These are phyloP conservation scores for Saturnispora silvae DNA, from an alignment of 805 yeast species.

Conservation along the genomic window DNA sequence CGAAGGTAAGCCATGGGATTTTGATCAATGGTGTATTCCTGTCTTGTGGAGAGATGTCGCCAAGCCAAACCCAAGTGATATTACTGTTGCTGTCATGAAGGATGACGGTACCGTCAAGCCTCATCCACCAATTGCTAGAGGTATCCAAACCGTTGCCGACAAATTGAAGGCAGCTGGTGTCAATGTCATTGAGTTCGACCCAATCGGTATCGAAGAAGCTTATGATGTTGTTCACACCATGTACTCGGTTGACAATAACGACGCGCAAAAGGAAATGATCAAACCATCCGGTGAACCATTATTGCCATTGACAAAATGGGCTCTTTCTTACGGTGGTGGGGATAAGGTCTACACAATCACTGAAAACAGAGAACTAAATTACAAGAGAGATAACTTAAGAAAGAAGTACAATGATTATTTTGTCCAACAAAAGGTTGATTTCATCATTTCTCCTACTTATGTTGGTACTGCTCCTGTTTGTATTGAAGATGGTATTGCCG, in stretches of 20 bases:
- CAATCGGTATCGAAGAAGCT: slow-evolving; percentile 48
- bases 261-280: slow-evolving; percentile 40
- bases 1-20: slow-evolving; percentile 54
- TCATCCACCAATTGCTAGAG: slow-evolving; percentile 54
- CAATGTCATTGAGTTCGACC: slow-evolving; percentile 43
- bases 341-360: slow-evolving; percentile 33
- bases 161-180: slow-evolving; percentile 52
- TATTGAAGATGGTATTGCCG: slow-evolving; percentile 31
- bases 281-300: slow-evolving; percentile 62
- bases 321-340: slow-evolving; percentile 49
- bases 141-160: slow-evolving; percentile 40
- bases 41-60: slow-evolving; percentile 43
- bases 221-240: slow-evolving; percentile 46
- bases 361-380: slow-evolving; percentile 47
- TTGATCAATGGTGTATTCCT: slow-evolving; percentile 35
- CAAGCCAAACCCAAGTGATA: slow-evolving; percentile 27
- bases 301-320: slow-evolving; percentile 52
- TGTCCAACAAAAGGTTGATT: slow-evolving; percentile 47
- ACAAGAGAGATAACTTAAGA: slow-evolving; percentile 47
- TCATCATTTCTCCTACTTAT: slow-evolving; percentile 57
- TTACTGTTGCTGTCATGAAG: slow-evolving; percentile 52
- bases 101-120: slow-evolving; percentile 61
- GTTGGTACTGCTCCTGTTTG: slow-evolving; percentile 65
- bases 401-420: slow-evolving; percentile 45
- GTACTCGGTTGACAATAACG: slow-evolving; percentile 62